phyloP scores from a whole-genome alignment of 805 yeast species.

The Teunomyces aglyptinius region DNA sequence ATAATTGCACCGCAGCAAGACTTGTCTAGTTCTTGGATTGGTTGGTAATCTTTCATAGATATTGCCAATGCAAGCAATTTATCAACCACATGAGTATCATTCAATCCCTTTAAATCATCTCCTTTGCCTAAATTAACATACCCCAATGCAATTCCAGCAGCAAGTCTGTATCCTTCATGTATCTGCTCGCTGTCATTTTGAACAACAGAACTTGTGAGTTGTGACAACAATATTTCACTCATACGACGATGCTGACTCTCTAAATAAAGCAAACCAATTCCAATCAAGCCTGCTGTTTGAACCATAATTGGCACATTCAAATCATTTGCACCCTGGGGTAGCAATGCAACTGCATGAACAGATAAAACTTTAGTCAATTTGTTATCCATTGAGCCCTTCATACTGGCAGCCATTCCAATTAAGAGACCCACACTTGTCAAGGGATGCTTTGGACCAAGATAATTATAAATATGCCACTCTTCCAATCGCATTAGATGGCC shows the following conservation, averaged over 20 bases:
- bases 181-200: slow-evolving; percentile 57
- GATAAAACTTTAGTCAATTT: slow-evolving; percentile 87
- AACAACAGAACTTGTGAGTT: slow-evolving; percentile 54
- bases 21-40: slow-evolving; percentile 55
- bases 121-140: slow-evolving; percentile 80
- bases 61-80: slow-evolving; percentile 56
- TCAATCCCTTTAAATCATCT: slow-evolving; percentile 52
- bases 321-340: slow-evolving; percentile 90
- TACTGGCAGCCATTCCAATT: slow-evolving; percentile 90
- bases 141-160: slow-evolving; percentile 89
- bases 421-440: slow-evolving; percentile 83
- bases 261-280: slow-evolving; percentile 81
- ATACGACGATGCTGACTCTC: slow-evolving; percentile 80
- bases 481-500: slow-evolving; percentile 83
- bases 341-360: slow-evolving; percentile 86
- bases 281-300: slow-evolving; percentile 88
- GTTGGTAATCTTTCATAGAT: slow-evolving; percentile 61
- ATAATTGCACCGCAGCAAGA: slow-evolving; percentile 72
- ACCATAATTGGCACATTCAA: slow-evolving; percentile 78
- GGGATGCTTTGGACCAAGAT: slow-evolving; percentile 84
- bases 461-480: slow-evolving; percentile 96
- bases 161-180: slow-evolving; percentile 77
- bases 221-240: slow-evolving; percentile 75
- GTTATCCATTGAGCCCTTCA: slow-evolving; percentile 76
- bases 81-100: slow-evolving; percentile 65